phyloP scores from a whole-genome alignment of 352 stramenopile species.

The Phytophthora pseudosyringae region DNA sequence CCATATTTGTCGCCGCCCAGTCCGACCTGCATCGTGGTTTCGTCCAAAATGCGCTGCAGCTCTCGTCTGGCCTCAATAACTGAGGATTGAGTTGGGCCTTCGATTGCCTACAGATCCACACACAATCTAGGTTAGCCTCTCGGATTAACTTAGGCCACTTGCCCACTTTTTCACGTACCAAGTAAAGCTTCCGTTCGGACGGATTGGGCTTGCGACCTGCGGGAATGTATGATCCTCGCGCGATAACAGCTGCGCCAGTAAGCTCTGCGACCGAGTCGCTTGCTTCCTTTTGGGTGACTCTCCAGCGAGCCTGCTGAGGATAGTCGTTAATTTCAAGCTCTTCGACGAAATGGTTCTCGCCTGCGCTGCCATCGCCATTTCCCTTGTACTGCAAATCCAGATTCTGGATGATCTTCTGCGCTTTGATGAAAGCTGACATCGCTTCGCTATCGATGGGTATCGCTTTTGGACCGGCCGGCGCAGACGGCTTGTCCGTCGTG shows the following conservation, averaged over 20 bases:
- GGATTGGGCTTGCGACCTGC: slow-evolving; percentile 84
- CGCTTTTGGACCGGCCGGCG: slow-evolving; percentile 21
- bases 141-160: not conserved
- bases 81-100: slow-evolving; percentile 70
- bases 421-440: slow-evolving; percentile 79
- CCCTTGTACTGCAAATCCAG: slow-evolving; percentile 82
- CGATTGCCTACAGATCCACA: slow-evolving; percentile 65
- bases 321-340: slow-evolving; percentile 97
- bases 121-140: slow-evolving; percentile 7
- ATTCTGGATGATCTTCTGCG: slow-evolving; percentile 87
- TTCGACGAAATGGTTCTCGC: slow-evolving; percentile 82
- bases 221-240: slow-evolving; percentile 89
- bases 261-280: slow-evolving; percentile 88
- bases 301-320: slow-evolving; percentile 90
- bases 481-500: slow-evolving; percentile 26
- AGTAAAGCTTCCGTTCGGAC: slow-evolving; percentile 88
- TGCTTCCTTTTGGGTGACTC: slow-evolving; percentile 88
- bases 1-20: slow-evolving; percentile 87
- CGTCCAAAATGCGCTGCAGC: slow-evolving; percentile 88
- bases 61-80: slow-evolving; percentile 83
- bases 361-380: slow-evolving; percentile 42
- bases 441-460: slow-evolving; percentile 58
- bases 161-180: slow-evolving; percentile 58
- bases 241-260: slow-evolving; percentile 89
- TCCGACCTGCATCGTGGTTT: slow-evolving; percentile 90